phyloP scores from a whole-genome alignment of 208 protist species.

The Crithidia sp. region DNA sequence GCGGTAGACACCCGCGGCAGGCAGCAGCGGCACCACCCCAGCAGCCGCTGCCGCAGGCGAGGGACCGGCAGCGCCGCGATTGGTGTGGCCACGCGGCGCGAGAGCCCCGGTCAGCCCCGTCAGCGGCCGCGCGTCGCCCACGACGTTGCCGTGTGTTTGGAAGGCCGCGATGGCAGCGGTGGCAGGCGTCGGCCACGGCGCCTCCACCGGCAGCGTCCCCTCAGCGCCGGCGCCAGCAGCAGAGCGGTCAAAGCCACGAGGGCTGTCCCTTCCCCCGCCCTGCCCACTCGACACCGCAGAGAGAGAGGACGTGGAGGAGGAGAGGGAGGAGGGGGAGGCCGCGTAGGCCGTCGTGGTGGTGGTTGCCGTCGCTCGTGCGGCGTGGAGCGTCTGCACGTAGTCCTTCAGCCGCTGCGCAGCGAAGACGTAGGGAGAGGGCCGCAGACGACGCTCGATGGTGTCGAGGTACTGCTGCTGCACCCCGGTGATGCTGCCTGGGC shows the following conservation, averaged over 20 bases:
- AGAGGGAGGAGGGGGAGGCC: neutral
- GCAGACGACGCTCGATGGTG: constrained; percentile 71
- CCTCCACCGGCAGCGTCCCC: neutral
- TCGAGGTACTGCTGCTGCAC: constrained; percentile 96
- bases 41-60: no score
- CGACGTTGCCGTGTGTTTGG: constrained; percentile 29
- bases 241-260: no score
- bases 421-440: constrained; percentile 32
- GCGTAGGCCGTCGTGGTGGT: neutral
- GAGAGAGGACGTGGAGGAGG: neutral
- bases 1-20: no score
- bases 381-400: neutral
- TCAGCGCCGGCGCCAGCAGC: neutral
- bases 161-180: neutral
- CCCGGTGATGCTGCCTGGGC: constrained; percentile 96
- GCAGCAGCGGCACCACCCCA: no score
- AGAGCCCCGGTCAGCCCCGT: neutral
- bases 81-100: neutral
- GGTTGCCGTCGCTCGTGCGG: neutral
- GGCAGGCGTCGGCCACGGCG: neutral
- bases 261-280: no score
- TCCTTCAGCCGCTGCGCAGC: constrained; percentile 24
- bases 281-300: neutral
- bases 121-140: constrained; percentile 23
- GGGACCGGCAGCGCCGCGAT: neutral